Conservation (phyloP, 1,284 basidiomycete species). For the Boletus smithii region DNA sequence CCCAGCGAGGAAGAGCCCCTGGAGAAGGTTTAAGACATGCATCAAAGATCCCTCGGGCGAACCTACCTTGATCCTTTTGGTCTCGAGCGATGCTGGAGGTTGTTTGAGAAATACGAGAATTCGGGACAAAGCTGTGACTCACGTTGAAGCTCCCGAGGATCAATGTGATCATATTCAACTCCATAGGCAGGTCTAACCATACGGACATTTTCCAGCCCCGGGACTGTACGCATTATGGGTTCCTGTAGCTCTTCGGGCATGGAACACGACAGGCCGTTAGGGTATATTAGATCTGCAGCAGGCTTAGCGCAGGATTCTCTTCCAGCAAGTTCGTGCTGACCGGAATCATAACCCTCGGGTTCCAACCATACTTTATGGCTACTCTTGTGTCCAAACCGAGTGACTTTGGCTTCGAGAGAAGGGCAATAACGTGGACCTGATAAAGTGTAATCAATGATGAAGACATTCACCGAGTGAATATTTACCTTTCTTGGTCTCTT, state of each 20-base stretch:
- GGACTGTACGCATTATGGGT: slow-evolving; percentile 76
- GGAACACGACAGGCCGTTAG: slow-evolving; percentile 85
- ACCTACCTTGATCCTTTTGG: slow-evolving; percentile 69
- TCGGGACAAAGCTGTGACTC: slow-evolving; percentile 23
- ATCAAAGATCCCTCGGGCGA: background rate
- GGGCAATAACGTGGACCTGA: slow-evolving; percentile 88
- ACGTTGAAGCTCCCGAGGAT: slow-evolving; percentile 77
- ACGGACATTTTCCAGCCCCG: slow-evolving; percentile 78
- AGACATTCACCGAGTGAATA: background rate
- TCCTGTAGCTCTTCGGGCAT: slow-evolving; percentile 82
- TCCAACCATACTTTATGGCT: slow-evolving; percentile 85
- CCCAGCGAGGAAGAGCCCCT: slow-evolving; percentile 83
- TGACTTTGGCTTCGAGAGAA: slow-evolving; percentile 83
- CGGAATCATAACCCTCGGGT: slow-evolving; percentile 86
- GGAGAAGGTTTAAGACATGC: background rate
- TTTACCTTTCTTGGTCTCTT: slow-evolving; percentile 79
- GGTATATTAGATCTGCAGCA: slow-evolving; percentile 72
- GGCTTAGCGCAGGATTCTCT: background rate
- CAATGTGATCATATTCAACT: slow-evolving; percentile 91
- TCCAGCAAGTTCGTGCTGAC: slow-evolving; percentile 36
- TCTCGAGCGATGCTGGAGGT: slow-evolving; percentile 71
- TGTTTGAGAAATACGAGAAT: background rate
- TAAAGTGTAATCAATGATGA: background rate
- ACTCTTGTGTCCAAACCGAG: slow-evolving; percentile 71
- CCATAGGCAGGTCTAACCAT: slow-evolving; percentile 86